A percentile compares a stretch with the other conserved stretches of the same genome.
phyloP scores from a whole-genome alignment of 306 rosid species.

The Astragalus membranaceus region DNA sequence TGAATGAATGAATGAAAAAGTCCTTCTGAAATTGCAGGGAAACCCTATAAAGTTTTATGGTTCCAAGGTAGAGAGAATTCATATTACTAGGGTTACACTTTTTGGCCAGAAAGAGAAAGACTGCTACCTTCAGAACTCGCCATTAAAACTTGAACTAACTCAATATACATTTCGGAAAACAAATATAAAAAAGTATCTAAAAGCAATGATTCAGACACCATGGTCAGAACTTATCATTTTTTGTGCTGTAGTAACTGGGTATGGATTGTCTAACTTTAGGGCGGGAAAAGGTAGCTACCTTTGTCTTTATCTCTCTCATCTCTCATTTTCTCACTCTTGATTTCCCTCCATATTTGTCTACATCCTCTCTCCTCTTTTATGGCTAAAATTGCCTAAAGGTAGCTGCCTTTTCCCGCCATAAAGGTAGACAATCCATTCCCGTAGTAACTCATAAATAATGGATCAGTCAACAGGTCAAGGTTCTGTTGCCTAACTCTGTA shows the following conservation, averaged over 20 bases:
- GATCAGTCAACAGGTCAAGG: not conserved
- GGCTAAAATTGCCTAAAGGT: no score
- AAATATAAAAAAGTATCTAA: not conserved
- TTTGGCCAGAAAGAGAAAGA: conserved; percentile 24
- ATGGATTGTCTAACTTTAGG: no score
- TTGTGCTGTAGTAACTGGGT: not conserved
- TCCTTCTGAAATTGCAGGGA: conserved; percentile 34
- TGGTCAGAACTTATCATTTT: not conserved
- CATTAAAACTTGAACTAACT: conserved; percentile 29
- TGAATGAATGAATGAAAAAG: conserved; percentile 29
- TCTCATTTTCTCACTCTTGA: no score
- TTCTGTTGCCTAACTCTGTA: not conserved
- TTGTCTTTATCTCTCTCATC: no score
- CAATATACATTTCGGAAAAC: not conserved
- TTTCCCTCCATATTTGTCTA: no score
- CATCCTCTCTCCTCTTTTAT: no score
- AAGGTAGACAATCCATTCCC: no score
- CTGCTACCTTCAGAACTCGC: conserved; percentile 24
- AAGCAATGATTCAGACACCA: conserved; percentile 12
- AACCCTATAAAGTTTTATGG: conserved; percentile 39
- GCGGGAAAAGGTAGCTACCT: no score
- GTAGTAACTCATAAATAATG: no score
- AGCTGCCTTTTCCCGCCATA: no score
- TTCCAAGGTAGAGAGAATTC: not conserved
- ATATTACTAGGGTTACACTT: conserved; percentile 32